Percentiles rank a stretch among this genome's conserved stretches.
phyloP scores from a whole-genome alignment of 1,284 basidiomycete genomes.

The Heterobasidion parviporum region DNA sequence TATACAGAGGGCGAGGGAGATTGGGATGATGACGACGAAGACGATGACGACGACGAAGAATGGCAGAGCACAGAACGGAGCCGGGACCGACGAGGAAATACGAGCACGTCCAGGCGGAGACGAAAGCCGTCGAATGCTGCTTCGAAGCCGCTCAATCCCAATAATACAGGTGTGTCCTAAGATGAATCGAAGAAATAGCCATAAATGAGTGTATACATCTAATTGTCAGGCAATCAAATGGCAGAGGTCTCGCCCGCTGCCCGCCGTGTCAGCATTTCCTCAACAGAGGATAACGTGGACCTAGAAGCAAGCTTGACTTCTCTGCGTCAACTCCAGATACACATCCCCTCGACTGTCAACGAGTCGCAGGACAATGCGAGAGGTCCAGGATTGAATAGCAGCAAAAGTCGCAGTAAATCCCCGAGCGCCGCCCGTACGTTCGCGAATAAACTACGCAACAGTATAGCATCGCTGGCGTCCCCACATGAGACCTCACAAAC shows the following conservation, averaged over 20 bases:
- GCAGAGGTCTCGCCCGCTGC: conserved; percentile 11
- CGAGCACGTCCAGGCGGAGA: conserved; percentile 7
- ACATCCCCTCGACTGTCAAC: conserved; percentile 8
- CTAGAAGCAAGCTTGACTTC: conserved; percentile 33
- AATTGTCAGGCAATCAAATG: conserved; percentile 12
- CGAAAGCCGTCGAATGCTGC: conserved; percentile 9
- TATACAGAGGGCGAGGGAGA: conserved; percentile 43
- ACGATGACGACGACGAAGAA: conserved; percentile 49
- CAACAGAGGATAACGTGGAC: conserved; percentile 37
- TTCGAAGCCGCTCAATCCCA: neutral
- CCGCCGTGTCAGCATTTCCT: conserved; percentile 46
- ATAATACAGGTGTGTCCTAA: neutral
- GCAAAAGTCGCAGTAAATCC: conserved; percentile 22
- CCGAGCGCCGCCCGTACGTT: conserved; percentile 32
- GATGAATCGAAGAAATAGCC: neutral
- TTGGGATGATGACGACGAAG: conserved; percentile 63
- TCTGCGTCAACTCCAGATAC: conserved; percentile 15
- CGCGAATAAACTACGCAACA: conserved; percentile 44
- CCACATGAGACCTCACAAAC: conserved; percentile 6
- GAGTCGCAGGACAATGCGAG: conserved; percentile 3
- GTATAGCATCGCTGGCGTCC: conserved; percentile 31
- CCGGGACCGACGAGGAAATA: conserved; percentile 10
- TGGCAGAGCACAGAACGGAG: conserved; percentile 11
- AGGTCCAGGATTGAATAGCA: conserved; percentile 2
- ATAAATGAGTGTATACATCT: neutral